Conservation (phyloP, 345 rosid species). For the Bruguiera sexangula region DNA sequence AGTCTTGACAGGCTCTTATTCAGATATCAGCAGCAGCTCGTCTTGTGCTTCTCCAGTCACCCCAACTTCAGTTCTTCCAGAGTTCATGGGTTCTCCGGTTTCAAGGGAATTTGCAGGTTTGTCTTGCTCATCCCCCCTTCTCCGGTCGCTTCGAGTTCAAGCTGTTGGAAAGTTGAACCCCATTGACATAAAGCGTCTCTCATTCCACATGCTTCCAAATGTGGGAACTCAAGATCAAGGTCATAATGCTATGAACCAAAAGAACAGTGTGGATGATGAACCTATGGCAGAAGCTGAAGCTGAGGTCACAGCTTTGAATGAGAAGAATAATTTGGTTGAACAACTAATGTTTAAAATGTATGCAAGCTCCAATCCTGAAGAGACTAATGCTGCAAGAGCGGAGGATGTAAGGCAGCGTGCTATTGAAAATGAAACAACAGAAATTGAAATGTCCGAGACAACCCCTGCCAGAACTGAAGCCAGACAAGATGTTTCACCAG, state of each 20-base stretch:
- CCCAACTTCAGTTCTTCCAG: conserved; percentile 53
- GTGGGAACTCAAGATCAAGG: conserved; percentile 23
- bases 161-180: conserved; percentile 72
- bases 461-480: neutral
- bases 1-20: conserved; percentile 32
- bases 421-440: neutral
- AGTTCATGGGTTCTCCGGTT: conserved; percentile 8
- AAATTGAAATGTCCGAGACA: neutral
- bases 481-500: conserved; percentile 3
- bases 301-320: conserved; percentile 6
- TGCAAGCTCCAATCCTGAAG: conserved; percentile 8
- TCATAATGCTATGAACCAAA: conserved; percentile 15
- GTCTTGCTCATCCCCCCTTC: conserved; percentile 32
- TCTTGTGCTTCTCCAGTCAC: conserved; percentile 43
- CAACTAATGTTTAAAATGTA: conserved; percentile 15
- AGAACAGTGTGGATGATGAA: conserved; percentile 25
- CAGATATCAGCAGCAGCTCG: conserved; percentile 33
- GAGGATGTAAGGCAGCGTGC: conserved; percentile 12
- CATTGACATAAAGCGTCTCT: conserved; percentile 57
- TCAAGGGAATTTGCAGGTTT: conserved; percentile 15
- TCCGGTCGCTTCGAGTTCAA: conserved; percentile 50
- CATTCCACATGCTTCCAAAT: conserved; percentile 45
- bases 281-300: conserved; percentile 15
- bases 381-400: conserved; percentile 12
- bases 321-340: neutral